Conservation (phyloP, 352 stramenopile species). For the Sclerospora graminicola region DNA sequence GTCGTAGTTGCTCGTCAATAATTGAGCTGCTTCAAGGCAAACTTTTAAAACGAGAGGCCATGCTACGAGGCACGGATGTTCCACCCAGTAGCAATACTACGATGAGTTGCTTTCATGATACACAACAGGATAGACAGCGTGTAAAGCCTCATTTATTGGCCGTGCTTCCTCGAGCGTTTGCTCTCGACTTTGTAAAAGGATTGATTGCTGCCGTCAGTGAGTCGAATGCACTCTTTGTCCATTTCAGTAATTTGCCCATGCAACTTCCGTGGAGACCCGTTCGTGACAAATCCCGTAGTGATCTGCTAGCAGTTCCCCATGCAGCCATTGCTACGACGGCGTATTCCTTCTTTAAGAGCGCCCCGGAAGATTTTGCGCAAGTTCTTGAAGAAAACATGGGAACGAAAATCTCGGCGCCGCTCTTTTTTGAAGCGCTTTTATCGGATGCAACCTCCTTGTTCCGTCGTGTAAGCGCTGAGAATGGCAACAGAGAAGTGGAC, state of each 20-base stretch:
- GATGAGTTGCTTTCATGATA: constrained; percentile 3
- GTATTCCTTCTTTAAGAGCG: constrained; percentile 39
- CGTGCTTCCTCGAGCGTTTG: constrained; percentile 26
- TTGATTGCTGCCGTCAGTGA: constrained; percentile 30
- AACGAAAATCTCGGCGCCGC: constrained; percentile 24
- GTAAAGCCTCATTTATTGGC: constrained; percentile 11
- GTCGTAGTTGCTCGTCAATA: constrained; percentile 9
- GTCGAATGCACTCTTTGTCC: constrained; percentile 16
- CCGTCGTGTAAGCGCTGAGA: constrained; percentile 20
- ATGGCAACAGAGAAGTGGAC: constrained; percentile 49
- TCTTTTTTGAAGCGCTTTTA: constrained; percentile 50
- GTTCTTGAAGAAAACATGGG: constrained; percentile 39
- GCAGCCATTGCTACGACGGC: constrained; percentile 8
- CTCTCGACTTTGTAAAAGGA: constrained; percentile 43
- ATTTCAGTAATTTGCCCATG: constrained; percentile 24
- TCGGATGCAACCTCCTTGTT: constrained; percentile 52
- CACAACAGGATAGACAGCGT: constrained; percentile 2
- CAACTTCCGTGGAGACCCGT: constrained; percentile 34
- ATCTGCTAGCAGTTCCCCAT: neutral
- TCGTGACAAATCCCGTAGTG: neutral
- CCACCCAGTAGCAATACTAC: constrained; percentile 2
- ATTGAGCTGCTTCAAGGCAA: constrained; percentile 15
- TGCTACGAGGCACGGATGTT: neutral
- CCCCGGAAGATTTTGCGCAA: constrained; percentile 26
- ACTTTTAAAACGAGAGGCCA: neutral